Conservation (phyloP, 192 early-diverging fungal genomes). For the Backusella mclennaniae region DNA sequence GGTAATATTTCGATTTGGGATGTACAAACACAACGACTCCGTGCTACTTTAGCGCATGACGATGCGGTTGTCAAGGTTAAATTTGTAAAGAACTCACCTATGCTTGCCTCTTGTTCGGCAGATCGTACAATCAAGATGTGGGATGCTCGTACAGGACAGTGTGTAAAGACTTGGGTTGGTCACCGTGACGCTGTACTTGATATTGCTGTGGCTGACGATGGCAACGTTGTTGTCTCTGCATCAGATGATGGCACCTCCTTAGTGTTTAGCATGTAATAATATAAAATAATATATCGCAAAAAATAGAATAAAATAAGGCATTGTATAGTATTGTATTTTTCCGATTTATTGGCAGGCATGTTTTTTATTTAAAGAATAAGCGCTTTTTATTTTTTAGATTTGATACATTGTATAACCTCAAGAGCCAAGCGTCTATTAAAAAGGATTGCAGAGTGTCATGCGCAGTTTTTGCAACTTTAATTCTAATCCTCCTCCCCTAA, state of each 20-base stretch:
- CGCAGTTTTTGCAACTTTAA: too few species aligned
- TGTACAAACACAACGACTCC: slow-evolving; percentile 74
- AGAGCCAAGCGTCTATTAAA: too few species aligned
- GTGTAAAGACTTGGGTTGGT: slow-evolving; percentile 71
- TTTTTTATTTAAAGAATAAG: too few species aligned
- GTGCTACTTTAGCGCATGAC: slow-evolving; percentile 80
- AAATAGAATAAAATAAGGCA: neutral
- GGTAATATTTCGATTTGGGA: slow-evolving; percentile 94
- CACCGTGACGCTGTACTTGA: slow-evolving; percentile 88
- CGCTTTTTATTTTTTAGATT: too few species aligned
- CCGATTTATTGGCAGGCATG: too few species aligned
- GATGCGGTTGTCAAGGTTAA: slow-evolving; percentile 80
- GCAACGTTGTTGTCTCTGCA: slow-evolving; percentile 68
- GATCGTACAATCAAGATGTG: slow-evolving; percentile 84
- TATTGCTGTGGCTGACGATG: slow-evolving; percentile 75
- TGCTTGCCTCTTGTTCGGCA: slow-evolving; percentile 73
- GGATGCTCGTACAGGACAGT: slow-evolving; percentile 88
- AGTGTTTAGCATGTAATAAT: slow-evolving; percentile 53
- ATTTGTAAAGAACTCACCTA: slow-evolving; percentile 69
- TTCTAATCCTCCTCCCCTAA: too few species aligned
- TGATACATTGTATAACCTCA: too few species aligned
- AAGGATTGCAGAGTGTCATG: too few species aligned
- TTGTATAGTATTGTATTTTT: neutral
- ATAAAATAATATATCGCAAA: neutral
- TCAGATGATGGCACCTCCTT: slow-evolving; percentile 83